phyloP scores from a whole-genome alignment of 208 protist species.

The Leishmania aethiopica region DNA sequence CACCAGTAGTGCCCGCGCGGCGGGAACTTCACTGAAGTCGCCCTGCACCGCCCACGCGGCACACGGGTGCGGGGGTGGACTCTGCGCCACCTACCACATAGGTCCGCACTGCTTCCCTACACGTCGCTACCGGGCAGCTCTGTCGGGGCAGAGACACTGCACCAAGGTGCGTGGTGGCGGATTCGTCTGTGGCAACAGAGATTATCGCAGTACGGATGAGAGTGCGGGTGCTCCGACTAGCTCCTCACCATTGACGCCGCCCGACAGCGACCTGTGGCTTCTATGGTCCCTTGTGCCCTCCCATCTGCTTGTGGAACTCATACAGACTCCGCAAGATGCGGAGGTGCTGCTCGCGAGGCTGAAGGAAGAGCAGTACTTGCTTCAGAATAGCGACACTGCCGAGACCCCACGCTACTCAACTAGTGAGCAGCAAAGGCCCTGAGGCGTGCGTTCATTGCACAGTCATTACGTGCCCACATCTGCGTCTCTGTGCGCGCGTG shows the following conservation, averaged over 20 bases:
- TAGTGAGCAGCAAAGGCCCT: not conserved
- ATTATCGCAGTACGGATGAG: not conserved
- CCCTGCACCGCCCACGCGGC: not conserved
- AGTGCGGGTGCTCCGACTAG: not conserved
- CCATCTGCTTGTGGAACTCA: conserved; percentile 14
- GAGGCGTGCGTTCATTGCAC: not conserved
- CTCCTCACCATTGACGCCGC: not conserved
- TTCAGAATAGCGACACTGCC: not conserved
- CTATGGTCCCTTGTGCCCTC: conserved; percentile 28
- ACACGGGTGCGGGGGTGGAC: not conserved
- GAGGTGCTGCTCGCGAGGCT: conserved; percentile 30
- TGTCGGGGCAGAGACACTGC: not conserved
- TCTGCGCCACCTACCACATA: conserved; percentile 1
- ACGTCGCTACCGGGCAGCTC: conserved; percentile 5
- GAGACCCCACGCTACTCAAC: not conserved
- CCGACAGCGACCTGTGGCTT: not conserved
- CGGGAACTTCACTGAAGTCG: not conserved
- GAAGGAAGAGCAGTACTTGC: conserved; percentile 25
- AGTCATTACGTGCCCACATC: not conserved
- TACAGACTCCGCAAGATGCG: conserved; percentile 37
- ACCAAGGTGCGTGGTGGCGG: not conserved
- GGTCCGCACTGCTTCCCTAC: conserved; percentile 6
- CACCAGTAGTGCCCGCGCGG: not conserved
- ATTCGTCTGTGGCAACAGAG: not conserved
- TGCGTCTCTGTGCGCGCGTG: not conserved